phyloP scores from a whole-genome alignment of 352 stramenopile species.

The Phytophthora sansomeana region DNA sequence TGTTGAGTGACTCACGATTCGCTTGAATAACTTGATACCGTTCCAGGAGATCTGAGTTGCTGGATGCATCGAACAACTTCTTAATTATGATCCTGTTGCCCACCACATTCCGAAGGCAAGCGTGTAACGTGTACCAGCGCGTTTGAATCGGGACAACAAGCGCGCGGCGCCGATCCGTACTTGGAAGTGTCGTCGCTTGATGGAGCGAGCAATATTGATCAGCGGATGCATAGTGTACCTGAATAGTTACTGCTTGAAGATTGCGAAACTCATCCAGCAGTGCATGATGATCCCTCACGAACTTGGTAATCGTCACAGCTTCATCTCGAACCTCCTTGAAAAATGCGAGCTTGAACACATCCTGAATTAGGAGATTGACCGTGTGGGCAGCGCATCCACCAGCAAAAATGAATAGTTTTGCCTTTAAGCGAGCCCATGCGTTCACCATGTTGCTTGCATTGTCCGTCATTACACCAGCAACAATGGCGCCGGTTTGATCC shows the following conservation, averaged over 20 bases:
- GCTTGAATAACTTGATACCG: not conserved
- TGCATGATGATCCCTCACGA: slow-evolving; percentile 7
- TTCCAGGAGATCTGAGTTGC: not conserved
- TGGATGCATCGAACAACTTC: slow-evolving; percentile 6
- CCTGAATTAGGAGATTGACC: slow-evolving; percentile 9
- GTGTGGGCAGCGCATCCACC: slow-evolving; percentile 5
- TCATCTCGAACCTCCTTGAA: not conserved
- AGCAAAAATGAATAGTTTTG: slow-evolving; percentile 7
- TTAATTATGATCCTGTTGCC: slow-evolving; percentile 14
- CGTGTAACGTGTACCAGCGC: slow-evolving; percentile 16
- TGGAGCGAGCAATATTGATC: slow-evolving; percentile 1
- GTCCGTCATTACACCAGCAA: not conserved
- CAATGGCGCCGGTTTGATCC: not conserved
- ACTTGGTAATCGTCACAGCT: not conserved
- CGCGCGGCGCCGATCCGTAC: not conserved
- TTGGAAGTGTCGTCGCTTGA: slow-evolving; percentile 1
- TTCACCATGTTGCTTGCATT: slow-evolving; percentile 3
- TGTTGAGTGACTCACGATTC: not conserved
- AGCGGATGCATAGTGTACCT: not conserved
- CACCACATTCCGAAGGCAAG: slow-evolving; percentile 1
- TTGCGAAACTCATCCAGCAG: slow-evolving; percentile 6
- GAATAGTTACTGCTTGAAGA: not conserved
- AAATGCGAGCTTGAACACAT: slow-evolving; percentile 4
- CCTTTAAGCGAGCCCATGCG: not conserved
- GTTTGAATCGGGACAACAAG: slow-evolving; percentile 12